phyloP scores from a whole-genome alignment of 257 asterid genomes.

The Ilex asprella region DNA sequence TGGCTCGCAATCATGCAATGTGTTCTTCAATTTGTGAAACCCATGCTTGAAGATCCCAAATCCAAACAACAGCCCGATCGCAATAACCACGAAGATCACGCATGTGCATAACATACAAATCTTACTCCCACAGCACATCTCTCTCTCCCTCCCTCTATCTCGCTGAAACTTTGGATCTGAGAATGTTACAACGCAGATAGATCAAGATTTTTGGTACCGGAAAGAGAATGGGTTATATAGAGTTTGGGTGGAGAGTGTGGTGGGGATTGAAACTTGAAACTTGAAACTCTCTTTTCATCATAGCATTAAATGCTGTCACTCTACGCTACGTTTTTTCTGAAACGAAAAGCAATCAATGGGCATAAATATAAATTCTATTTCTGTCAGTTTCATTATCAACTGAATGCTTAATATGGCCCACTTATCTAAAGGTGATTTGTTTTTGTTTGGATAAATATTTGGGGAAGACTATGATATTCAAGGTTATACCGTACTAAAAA shows the following conservation, averaged over 20 bases:
- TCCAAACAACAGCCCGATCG: constrained; percentile 53
- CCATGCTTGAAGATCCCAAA: constrained; percentile 67
- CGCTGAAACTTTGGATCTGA: no score
- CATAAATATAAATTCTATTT: background rate
- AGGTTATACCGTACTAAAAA: no score
- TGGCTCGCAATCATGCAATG: constrained; percentile 22
- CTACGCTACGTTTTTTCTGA: constrained; percentile 39
- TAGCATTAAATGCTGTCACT: constrained; percentile 39
- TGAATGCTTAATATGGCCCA: no score
- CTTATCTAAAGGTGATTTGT: no score
- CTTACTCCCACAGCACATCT: constrained; percentile 56
- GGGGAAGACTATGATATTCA: no score
- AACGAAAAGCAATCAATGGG: no score
- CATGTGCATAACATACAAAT: constrained; percentile 38
- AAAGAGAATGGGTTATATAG: background rate
- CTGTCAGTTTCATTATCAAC: background rate
- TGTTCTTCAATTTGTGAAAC: constrained; percentile 43
- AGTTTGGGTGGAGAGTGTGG: background rate
- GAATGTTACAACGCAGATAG: no score
- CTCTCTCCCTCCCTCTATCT: no score
- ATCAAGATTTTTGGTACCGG: background rate
- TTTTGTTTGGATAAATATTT: no score
- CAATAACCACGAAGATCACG: constrained; percentile 22
- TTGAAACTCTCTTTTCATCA: background rate
- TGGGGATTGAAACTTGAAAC: background rate